Base-by-base conservation (phyloP, 2,329 filamentous ascomycete species). In the Penicillium verrucosum region DNA sequence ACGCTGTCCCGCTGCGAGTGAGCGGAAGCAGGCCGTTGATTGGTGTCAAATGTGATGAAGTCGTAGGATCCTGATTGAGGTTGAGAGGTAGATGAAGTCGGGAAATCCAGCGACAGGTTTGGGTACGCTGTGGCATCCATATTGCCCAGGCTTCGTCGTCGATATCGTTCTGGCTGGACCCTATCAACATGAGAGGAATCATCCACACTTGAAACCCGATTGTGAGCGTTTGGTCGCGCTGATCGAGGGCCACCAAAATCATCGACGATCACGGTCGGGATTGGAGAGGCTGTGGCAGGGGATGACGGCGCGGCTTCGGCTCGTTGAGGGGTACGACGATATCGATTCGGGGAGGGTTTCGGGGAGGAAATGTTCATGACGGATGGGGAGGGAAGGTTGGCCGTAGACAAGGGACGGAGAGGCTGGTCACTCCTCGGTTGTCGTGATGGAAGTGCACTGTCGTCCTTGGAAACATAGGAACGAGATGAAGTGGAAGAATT, bases 71-170 rank as follows among this genome's bases (percentile, higher is more conserved):
- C 67, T 14, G 73, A 65, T 44, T 69, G 64, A 60, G 71, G 51
- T 40, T 69, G 63, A 59, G 71, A 53, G 61, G 69, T 58, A 3
- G 67, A 63, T 23, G 73, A 70, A 10, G 69, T 64, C 1, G 73
- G 73, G 58, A 66, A 60, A 60, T 68, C 67, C 52, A 69, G 70
- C 58, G 69, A 69, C 37, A 74, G 58, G 50, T 70, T 72, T 30
- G 71, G 69, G 55, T 77, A 66, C 56, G 72, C 70, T 51, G 73
- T 69, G 42, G 73, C 75, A 63, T 82, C 80, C 58, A 88, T 76
- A 55, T 85, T 88, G 63, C 90, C 90, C 77, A 95, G 84, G 75
- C 92, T 97, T 63, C 92, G 86, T 69, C 92, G 85, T 65, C 92
- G 83, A 74, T 92, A 89, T 69, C 90, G 83, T 74, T 93, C 90